A percentile compares a stretch with the other conserved stretches of the same genome.
Evolutionary conservation across 2,329 filamentous ascomycete species (phyloP).

Genomic region (Nigrospora sphaerica): DNA sequence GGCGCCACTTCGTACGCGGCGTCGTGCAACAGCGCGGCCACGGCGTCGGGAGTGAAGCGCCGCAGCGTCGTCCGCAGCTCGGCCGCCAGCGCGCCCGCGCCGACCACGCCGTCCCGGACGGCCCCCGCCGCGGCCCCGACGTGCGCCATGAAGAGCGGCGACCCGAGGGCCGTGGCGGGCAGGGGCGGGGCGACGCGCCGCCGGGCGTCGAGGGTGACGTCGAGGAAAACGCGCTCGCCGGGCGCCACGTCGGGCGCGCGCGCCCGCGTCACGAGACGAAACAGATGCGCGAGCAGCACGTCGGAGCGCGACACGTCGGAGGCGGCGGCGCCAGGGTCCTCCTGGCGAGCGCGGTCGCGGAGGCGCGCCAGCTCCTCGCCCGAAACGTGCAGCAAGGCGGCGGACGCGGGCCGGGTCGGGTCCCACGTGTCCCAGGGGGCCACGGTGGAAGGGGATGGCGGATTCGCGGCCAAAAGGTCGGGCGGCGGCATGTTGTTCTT

Average conservation of each 20-base stretch:
- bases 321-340: slow-evolving; percentile 5
- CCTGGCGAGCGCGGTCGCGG: slow-evolving; percentile 13
- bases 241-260: slow-evolving; percentile 4
- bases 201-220: slow-evolving; percentile 34
- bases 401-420: slow-evolving; percentile 19
- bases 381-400: slow-evolving; percentile 29
- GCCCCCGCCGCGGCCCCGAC: slow-evolving; percentile 11
- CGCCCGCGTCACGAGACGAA: slow-evolving; percentile 34
- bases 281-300: slow-evolving; percentile 37
- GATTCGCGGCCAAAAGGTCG: slow-evolving; percentile 7
- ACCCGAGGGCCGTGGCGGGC: slow-evolving; percentile 33
- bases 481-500: slow-evolving; percentile 17
- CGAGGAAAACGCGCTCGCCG: slow-evolving; percentile 25
- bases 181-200: slow-evolving; percentile 29
- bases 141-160: slow-evolving; percentile 32
- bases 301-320: slow-evolving; percentile 33
- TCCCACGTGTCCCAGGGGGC: slow-evolving; percentile 37
- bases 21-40: slow-evolving; percentile 34
- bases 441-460: slow-evolving; percentile 20
- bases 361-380: slow-evolving; percentile 24
- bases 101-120: neutral
- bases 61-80: slow-evolving; percentile 26
- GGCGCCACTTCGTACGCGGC: slow-evolving; percentile 34
- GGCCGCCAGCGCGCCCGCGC: slow-evolving; percentile 16
- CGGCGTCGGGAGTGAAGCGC: slow-evolving; percentile 26